These are phyloP conservation scores for Cordyceps farinosa DNA, from an alignment of 2,329 filamentous ascomycete species.

Conservation along the genomic window DNA sequence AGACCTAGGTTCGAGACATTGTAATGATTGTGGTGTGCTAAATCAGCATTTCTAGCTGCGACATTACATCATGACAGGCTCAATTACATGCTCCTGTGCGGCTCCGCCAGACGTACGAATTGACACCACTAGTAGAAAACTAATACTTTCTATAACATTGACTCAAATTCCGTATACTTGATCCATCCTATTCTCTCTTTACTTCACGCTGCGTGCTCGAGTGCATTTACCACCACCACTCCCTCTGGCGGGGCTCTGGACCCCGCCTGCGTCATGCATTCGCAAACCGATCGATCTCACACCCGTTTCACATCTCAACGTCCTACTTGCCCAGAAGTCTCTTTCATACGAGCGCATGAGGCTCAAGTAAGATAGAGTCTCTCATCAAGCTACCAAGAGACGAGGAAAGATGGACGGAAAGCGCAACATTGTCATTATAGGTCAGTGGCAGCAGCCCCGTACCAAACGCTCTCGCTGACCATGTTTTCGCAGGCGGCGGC, in stretches of 20 bases:
- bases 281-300: background rate
- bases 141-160: too few species aligned
- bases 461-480: constrained; percentile 15
- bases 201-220: background rate
- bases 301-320: background rate
- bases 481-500: constrained; percentile 65
- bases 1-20: too few species aligned
- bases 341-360: background rate
- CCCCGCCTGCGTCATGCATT: constrained; percentile 13
- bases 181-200: background rate
- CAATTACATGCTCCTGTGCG: too few species aligned
- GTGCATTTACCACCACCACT: background rate
- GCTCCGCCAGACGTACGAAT: too few species aligned
- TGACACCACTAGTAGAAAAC: too few species aligned
- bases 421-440: constrained; percentile 50
- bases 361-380: background rate
- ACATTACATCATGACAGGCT: too few species aligned
- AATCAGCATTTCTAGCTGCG: too few species aligned
- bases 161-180: background rate
- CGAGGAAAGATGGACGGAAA: constrained; percentile 31
- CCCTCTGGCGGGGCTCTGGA: background rate
- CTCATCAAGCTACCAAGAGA: background rate
- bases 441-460: constrained; percentile 28
- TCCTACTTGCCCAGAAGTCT: background rate
- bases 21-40: too few species aligned